Base-by-base conservation (phyloP, 73 alveolate genomes). In the Paramecium bursaria region DNA sequence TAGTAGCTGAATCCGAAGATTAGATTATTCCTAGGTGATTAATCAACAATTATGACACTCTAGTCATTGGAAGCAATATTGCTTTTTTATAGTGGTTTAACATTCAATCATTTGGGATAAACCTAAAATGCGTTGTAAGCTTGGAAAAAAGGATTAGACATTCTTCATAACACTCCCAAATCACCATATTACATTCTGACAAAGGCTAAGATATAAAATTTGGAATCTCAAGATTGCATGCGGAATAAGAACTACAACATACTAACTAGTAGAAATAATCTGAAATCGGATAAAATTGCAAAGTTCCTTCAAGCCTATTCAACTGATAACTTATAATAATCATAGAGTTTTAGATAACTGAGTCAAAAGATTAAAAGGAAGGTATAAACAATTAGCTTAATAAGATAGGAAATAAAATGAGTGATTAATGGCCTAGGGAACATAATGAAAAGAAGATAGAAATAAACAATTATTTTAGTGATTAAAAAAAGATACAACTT, bases 361-460 rank as follows among this genome's bases (percentile, higher is more conserved):
- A 67, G 60, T 19, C 27, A 67, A 21, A 67, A 42, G 33, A 67
- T 67, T 23, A 67, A 67, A 6, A 31, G 50, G 14, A 67, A 67
- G 44, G 82, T 42, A 39, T 25, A 35, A 21, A 15, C 4, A 33
- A 67, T 35, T 39, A 67, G 33, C 33, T 42, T 39, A 67, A 33
- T 39, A 67, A 67, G 76, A 67, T 67, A 67, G 82, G 82, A 21
- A 67, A 67, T 67, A 44, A 67, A 1, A 19, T 67, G 21, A 47
- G 82, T 67, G 30, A 67, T 2, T 42, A 67, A n/a, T n/a, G n/a
- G n/a, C n/a, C n/a, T n/a, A 67, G 33, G 17, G 82, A 67, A 35
- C 82, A 67, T 42, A 67, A 67, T 67, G 82, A 67, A 19, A 67
- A 67, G 44, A 67, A 67, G 25, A 67, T 67, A 19, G 82, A 67